Evolutionary conservation across 1,139 yeast genomes (phyloP).

Genomic region (Debaryomyces singareniensis): DNA sequence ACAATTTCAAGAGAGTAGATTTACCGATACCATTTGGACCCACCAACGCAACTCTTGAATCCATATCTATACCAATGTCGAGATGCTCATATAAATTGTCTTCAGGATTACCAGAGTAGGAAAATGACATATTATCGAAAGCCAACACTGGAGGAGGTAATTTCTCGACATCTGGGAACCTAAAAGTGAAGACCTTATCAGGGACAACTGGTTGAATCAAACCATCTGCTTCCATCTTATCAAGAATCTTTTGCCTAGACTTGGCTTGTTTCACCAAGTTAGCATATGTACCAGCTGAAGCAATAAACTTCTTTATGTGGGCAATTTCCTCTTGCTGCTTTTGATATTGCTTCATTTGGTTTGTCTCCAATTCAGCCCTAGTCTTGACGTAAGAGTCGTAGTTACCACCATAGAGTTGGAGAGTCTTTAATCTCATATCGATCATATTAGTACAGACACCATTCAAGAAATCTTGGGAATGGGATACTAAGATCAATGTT

Average conservation of each 20-base stretch:
- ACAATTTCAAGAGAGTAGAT: slow-evolving; percentile 88
- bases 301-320: slow-evolving; percentile 97
- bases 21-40: slow-evolving; percentile 99
- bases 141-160: slow-evolving; percentile 98
- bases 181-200: slow-evolving; percentile 88
- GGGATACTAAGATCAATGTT: slow-evolving; percentile 90
- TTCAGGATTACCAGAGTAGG: slow-evolving; percentile 83
- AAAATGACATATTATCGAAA: slow-evolving; percentile 88
- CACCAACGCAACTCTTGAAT: slow-evolving; percentile 93
- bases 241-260: slow-evolving; percentile 97
- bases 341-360: slow-evolving; percentile 94
- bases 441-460: slow-evolving; percentile 98
- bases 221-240: slow-evolving; percentile 99
- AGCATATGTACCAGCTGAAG: slow-evolving; percentile 99
- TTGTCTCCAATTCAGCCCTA: slow-evolving; percentile 87
- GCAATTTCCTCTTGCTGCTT: slow-evolving; percentile 99
- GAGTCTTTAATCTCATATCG: slow-evolving; percentile 80
- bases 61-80: slow-evolving; percentile 99
- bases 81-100: slow-evolving; percentile 85
- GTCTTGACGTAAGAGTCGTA: slow-evolving; percentile 96
- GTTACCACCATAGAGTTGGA: slow-evolving; percentile 91
- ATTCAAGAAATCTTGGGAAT: slow-evolving; percentile 98
- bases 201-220: slow-evolving; percentile 88
- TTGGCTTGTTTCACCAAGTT: slow-evolving; percentile 98
- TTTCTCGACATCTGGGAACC: slow-evolving; percentile 94